Conservation (phyloP, 163 green algal species). For the Scenedesmus sp. region DNA sequence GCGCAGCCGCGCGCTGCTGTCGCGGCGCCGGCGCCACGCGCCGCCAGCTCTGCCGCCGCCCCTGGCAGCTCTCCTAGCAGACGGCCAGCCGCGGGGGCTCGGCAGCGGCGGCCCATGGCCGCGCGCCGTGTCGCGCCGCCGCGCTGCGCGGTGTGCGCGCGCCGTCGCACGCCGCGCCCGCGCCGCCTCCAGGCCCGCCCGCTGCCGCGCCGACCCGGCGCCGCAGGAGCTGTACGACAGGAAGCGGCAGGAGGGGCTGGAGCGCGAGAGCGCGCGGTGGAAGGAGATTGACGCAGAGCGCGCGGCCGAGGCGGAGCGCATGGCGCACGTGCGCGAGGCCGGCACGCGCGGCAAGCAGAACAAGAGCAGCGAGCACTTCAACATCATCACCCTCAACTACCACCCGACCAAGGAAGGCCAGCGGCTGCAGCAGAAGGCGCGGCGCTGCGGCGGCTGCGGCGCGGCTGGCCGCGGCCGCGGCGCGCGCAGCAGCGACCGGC, state of each 20-base stretch:
- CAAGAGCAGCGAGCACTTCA: slow-evolving; percentile 45
- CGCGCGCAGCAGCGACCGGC: not conserved
- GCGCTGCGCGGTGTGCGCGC: too few species aligned
- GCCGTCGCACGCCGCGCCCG: not conserved
- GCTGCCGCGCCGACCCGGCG: not conserved
- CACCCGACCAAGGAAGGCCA: slow-evolving; percentile 28
- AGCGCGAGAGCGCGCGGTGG: slow-evolving; percentile 21
- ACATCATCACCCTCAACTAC: slow-evolving; percentile 46
- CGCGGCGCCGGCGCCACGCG: not conserved
- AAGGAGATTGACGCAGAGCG: slow-evolving; percentile 24
- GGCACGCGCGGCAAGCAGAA: slow-evolving; percentile 25
- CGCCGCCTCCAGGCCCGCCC: not conserved
- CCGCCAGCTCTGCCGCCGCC: not conserved
- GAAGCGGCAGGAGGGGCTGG: slow-evolving; percentile 19
- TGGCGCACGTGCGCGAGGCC: slow-evolving; percentile 4
- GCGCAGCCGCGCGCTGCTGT: not conserved
- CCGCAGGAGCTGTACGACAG: slow-evolving; percentile 30
- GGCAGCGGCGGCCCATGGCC: not conserved
- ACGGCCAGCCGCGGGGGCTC: not conserved
- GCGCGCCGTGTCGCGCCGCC: too few species aligned
- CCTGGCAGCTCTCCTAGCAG: too few species aligned
- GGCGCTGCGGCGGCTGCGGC: too few species aligned
- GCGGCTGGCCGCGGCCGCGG: too few species aligned
- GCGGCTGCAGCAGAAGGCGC: slow-evolving; percentile 34
- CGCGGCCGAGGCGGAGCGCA: slow-evolving; percentile 1